These are phyloP conservation scores for Pterocarpus santalinus DNA, from an alignment of 306 rosid species.

Conservation along the genomic window DNA sequence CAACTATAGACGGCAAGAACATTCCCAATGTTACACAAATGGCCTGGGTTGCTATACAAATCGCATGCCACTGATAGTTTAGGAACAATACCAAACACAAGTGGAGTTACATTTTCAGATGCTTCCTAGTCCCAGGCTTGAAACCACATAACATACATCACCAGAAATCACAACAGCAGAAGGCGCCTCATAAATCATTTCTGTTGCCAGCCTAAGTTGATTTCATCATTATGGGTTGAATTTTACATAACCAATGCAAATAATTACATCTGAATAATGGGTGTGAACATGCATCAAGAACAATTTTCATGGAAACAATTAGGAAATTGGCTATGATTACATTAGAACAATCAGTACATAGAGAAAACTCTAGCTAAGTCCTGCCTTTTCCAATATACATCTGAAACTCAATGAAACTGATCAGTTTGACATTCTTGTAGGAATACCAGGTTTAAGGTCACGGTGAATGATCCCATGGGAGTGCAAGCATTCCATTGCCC, in stretches of 20 bases:
- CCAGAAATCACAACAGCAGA: background rate
- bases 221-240: constrained; percentile 8
- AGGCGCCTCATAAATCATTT: background rate
- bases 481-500: constrained; percentile 92
- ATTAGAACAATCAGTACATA: background rate
- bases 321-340: background rate
- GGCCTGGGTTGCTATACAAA: background rate
- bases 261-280: background rate
- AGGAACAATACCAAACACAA: background rate
- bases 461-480: constrained; percentile 96
- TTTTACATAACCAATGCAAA: background rate
- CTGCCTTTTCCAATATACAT: background rate
- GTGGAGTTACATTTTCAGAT: background rate
- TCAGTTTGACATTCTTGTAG: background rate
- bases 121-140: background rate
- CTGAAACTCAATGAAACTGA: constrained; percentile 22
- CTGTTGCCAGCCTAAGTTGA: background rate
- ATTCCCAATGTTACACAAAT: background rate
- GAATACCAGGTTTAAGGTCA: constrained; percentile 92
- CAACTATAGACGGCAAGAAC: no score
- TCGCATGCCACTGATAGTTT: background rate
- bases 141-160: constrained; percentile 1
- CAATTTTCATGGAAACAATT: background rate
- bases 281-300: background rate
- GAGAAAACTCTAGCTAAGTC: background rate